These are phyloP conservation scores for Rhynchospora pubera DNA, from an alignment of 176 grass and related monocot species.

Conservation along the genomic window DNA sequence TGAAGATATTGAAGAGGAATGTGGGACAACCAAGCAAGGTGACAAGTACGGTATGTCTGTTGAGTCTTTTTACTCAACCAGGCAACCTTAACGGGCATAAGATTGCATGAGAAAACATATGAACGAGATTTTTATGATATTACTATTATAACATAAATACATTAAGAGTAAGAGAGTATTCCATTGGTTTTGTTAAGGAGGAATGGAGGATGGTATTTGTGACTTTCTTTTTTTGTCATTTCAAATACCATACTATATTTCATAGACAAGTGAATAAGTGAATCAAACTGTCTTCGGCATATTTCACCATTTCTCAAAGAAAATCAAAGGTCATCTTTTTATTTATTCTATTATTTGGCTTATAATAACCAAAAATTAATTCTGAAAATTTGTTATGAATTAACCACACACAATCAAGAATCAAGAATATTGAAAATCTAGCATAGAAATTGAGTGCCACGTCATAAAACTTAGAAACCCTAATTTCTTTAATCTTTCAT, in stretches of 20 bases:
- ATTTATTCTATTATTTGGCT: neutral
- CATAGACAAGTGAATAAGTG: neutral
- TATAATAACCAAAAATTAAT: neutral
- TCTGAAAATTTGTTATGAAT: neutral
- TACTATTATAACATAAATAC: neutral
- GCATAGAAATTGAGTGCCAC: neutral
- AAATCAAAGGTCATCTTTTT: neutral
- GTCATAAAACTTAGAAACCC: neutral
- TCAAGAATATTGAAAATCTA: neutral
- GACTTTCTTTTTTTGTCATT: neutral
- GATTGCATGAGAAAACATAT: neutral
- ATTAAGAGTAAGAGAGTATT: neutral
- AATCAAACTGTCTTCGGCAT: neutral
- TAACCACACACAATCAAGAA: neutral
- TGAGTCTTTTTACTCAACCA: neutral
- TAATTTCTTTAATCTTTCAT: neutral
- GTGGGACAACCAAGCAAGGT: neutral
- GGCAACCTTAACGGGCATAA: neutral
- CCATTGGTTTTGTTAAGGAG: neutral
- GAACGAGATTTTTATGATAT: too few relatives aligned
- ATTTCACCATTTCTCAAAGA: neutral
- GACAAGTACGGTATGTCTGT: neutral
- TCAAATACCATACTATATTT: neutral
- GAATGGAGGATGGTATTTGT: neutral
- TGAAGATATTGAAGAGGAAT: neutral